Conservation (phyloP, 257 asterid species). For the Orobanche coerulescens region DNA sequence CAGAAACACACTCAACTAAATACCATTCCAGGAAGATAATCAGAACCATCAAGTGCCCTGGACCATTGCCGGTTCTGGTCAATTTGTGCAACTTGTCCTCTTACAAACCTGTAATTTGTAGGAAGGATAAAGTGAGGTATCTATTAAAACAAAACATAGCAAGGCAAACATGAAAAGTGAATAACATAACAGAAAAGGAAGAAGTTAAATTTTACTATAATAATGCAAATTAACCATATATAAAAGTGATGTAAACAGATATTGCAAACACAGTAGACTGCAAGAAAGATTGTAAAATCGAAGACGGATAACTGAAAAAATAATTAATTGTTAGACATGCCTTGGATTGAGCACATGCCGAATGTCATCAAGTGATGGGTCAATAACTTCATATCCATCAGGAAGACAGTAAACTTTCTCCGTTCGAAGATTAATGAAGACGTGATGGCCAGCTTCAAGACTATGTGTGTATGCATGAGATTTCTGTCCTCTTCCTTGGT, state of each 20-base stretch:
- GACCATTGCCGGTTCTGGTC: conserved; percentile 90
- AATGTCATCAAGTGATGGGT: conserved; percentile 89
- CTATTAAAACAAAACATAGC: conserved; percentile 9
- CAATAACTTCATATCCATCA: conserved; percentile 92
- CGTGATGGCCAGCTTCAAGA: conserved; percentile 96
- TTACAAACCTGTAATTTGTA: conserved; percentile 50
- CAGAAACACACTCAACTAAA: conserved; percentile 9
- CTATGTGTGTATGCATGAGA: conserved; percentile 98
- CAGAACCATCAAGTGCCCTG: conserved; percentile 97
- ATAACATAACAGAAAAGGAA: not conserved
- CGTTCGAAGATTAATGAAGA: conserved; percentile 82
- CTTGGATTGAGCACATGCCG: conserved; percentile 93
- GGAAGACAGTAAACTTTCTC: conserved; percentile 98
- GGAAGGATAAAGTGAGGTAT: conserved; percentile 5
- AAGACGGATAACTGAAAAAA: not conserved
- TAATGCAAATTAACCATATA: not conserved
- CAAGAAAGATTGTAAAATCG: not conserved
- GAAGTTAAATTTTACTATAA: not conserved
- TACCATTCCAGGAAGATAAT: conserved; percentile 99
- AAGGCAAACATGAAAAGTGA: not conserved
- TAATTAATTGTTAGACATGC: conserved; percentile 27
- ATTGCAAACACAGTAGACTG: not conserved
- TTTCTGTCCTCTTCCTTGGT: conserved; percentile 92
- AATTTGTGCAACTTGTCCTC: conserved; percentile 66
- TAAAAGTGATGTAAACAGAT: too few relatives aligned